Conservation (phyloP, 108 stramenopile genomes). For the Schizochytrium sp. region DNA sequence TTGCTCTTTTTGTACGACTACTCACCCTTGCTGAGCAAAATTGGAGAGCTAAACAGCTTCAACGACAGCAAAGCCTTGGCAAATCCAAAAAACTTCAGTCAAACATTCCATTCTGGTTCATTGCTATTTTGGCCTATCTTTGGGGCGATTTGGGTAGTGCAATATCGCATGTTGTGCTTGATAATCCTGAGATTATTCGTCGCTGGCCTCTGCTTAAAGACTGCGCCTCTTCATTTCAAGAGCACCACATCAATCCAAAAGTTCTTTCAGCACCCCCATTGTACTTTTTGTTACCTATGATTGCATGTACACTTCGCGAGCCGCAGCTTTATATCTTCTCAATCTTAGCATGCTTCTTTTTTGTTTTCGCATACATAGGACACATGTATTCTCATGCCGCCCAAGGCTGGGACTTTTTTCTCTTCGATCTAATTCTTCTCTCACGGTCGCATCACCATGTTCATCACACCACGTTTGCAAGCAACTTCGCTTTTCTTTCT, state of each 20-base stretch:
- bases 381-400: not conserved
- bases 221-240: not conserved
- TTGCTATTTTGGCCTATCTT: not conserved
- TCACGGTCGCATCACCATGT: not conserved
- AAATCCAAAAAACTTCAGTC: not conserved
- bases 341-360: not conserved
- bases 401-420: not conserved
- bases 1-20: too few relatives aligned
- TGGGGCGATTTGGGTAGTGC: slow-evolving; percentile 31
- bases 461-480: slow-evolving; percentile 13
- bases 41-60: not conserved
- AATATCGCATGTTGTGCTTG: not conserved
- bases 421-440: not conserved
- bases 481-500: slow-evolving; percentile 34
- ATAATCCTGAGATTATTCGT: not conserved
- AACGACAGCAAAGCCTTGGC: not conserved
- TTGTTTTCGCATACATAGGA: not conserved
- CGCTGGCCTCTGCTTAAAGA: not conserved
- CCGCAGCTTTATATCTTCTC: not conserved
- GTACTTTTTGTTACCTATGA: not conserved
- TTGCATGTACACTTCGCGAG: not conserved
- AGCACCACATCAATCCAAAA: slow-evolving; percentile 11
- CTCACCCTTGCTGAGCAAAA: too few relatives aligned
- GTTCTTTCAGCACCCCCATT: slow-evolving; percentile 1
- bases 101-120: not conserved